Percentiles rank a stretch among this genome's conserved stretches.
phyloP scores from a whole-genome alignment of 805 yeast species.

The Pichia kluyveri region DNA sequence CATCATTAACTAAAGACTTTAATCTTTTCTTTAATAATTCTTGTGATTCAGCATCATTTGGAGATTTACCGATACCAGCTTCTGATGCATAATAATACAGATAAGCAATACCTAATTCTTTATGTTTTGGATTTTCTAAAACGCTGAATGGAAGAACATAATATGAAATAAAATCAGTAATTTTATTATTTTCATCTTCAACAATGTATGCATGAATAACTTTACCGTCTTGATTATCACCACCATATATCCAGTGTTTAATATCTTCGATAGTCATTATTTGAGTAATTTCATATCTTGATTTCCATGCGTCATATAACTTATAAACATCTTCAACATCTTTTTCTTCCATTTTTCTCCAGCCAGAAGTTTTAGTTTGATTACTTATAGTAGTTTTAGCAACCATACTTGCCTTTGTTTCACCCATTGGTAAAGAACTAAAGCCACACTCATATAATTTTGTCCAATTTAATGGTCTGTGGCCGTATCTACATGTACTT shows the following conservation, averaged over 20 bases:
- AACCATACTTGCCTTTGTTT: conserved; percentile 59
- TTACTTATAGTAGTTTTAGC: conserved; percentile 50
- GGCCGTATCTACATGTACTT: conserved; percentile 80
- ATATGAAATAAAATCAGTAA: conserved; percentile 86
- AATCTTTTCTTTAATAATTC: conserved; percentile 48
- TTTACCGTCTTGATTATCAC: conserved; percentile 27
- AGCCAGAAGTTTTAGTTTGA: conserved; percentile 40
- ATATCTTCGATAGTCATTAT: conserved; percentile 57
- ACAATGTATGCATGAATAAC: conserved; percentile 76
- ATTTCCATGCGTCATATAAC: conserved; percentile 54
- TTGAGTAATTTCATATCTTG: conserved; percentile 66
- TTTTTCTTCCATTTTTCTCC: conserved; percentile 44
- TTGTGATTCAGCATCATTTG: conserved; percentile 19
- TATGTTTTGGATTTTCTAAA: conserved; percentile 51
- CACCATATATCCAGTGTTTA: conserved; percentile 72
- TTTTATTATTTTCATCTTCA: conserved; percentile 43
- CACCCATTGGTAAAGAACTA: conserved; percentile 63
- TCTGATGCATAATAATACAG: conserved; percentile 83
- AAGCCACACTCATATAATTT: conserved; percentile 87
- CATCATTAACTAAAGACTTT: conserved; percentile 55
- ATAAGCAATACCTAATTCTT: conserved; percentile 77
- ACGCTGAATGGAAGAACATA: conserved; percentile 85
- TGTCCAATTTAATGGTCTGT: conserved; percentile 89
- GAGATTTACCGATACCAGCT: conserved; percentile 33
- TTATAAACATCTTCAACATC: conserved; percentile 61